These are phyloP conservation scores for Erigeron canadensis DNA, from an alignment of 129 eudicot genomes.

Conservation along the genomic window DNA sequence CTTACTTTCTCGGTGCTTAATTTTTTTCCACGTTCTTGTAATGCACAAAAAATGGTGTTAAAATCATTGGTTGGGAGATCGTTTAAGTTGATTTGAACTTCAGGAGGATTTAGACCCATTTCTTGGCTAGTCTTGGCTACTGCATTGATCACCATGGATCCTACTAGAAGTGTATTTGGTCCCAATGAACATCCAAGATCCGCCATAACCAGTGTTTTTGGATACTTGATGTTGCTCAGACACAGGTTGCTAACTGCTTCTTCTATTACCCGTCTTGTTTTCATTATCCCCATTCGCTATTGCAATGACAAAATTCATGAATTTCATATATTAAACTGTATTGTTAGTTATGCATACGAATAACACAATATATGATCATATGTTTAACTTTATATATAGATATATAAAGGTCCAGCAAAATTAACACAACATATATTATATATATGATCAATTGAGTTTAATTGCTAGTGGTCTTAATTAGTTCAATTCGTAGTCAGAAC, in stretches of 20 bases:
- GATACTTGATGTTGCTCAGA: conserved; percentile 6
- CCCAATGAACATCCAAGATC: conserved; percentile 85
- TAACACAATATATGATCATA: no score
- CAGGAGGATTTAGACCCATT: conserved; percentile 40
- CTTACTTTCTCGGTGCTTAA: not conserved
- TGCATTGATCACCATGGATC: conserved; percentile 40
- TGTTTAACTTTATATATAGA: no score
- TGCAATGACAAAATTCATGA: not conserved
- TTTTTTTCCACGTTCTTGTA: conserved; percentile 40
- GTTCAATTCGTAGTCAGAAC: no score
- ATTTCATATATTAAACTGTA: not conserved
- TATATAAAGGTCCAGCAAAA: no score
- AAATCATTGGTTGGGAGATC: conserved; percentile 89
- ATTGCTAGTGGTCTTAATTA: no score
- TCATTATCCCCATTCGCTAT: conserved; percentile 38
- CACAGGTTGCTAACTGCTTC: conserved; percentile 18
- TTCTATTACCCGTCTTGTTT: conserved; percentile 25
- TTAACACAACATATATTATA: no score
- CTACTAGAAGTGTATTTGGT: conserved; percentile 57
- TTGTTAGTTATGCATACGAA: not conserved
- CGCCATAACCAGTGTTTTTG: conserved; percentile 50
- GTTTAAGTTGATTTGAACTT: conserved; percentile 56
- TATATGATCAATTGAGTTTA: not conserved
- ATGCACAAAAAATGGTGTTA: conserved; percentile 51
- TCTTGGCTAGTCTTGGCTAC: conserved; percentile 31